Evolutionary conservation across 1,284 basidiomycete genomes (phyloP), one percentile per base, ranked within the genome.

Genomic region (Mrakiaceae sp.): DNA sequence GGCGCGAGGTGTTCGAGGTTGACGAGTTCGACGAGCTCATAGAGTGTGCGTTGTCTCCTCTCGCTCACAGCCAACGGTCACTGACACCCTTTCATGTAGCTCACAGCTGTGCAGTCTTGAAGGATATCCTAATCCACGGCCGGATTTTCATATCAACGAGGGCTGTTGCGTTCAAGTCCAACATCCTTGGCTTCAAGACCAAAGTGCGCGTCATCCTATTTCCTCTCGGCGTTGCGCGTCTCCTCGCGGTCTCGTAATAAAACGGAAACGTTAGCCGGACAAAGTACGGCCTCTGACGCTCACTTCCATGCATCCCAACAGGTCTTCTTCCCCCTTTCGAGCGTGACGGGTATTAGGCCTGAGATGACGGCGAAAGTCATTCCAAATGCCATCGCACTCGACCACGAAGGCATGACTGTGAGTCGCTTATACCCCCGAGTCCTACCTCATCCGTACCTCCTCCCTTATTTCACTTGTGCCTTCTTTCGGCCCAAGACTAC

Each of bases 181-280:
- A 70, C 57, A 70, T 70, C 51, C 46, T 70, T 9, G 70, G 69
- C 12, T 66, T 68, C 43, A 66, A 67, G 55, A 70, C 69, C 56
- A 67, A 68, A 49, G 48, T n/a, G 48, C 48, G 48, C 9, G 9
- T n/a, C 48, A 11, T 50, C n/a, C 43, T 7, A 54, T 27, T 27
- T 27, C 27, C 27, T 27, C 27, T 27, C 27, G 27, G 27, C 27
- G 27, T 27, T 27, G 27, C 27, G 27, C 27, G 27, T 27, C 27
- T 27, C 27, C 27, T 27, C 27, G 27, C 27, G 27, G 27, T 27
- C 27, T 1, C 27, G 27, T 27, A 27, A 27, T 27, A 27, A 27
- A 27, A 27, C 27, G 27, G 27, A 27, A 27, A 27, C 27, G 2
- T 53, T 16, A 12, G 16, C 9, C 16, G 48, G n/a, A 42, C 44